A percentile compares a stretch with the other conserved stretches of the same genome.
phyloP scores from a whole-genome alignment of 1,284 basidiomycete genomes.

The Fomitopsis schrenkii region DNA sequence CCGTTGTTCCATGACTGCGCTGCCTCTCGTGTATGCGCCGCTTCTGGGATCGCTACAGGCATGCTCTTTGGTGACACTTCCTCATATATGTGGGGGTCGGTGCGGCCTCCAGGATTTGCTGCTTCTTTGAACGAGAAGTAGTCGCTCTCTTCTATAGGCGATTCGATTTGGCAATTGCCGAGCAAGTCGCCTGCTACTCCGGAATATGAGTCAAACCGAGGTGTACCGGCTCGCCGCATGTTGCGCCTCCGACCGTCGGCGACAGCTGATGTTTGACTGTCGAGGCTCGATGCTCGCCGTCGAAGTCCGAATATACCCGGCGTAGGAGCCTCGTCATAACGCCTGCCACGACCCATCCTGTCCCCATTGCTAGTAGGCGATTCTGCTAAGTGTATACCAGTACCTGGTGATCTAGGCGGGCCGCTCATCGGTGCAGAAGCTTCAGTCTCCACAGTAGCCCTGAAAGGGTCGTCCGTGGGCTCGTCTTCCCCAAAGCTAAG shows the following conservation, averaged over 20 bases:
- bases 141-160: background rate
- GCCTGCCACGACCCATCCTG: background rate
- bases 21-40: background rate
- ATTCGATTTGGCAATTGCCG: background rate
- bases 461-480: background rate
- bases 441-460: background rate
- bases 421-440: background rate
- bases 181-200: background rate
- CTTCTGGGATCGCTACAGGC: background rate
- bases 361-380: background rate
- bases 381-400: background rate
- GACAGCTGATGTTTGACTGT: background rate
- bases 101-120: background rate
- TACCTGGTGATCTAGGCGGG: background rate
- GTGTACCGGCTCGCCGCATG: background rate
- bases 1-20: background rate
- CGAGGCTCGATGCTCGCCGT: background rate
- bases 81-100: background rate
- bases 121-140: background rate
- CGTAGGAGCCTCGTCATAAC: background rate
- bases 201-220: background rate
- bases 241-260: background rate
- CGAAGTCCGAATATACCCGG: background rate
- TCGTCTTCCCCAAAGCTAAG: background rate
- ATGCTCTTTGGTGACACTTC: background rate